These are phyloP conservation scores for Anaeromyces robustus DNA, from an alignment of 192 early-diverging fungal species.

Conservation along the genomic window DNA sequence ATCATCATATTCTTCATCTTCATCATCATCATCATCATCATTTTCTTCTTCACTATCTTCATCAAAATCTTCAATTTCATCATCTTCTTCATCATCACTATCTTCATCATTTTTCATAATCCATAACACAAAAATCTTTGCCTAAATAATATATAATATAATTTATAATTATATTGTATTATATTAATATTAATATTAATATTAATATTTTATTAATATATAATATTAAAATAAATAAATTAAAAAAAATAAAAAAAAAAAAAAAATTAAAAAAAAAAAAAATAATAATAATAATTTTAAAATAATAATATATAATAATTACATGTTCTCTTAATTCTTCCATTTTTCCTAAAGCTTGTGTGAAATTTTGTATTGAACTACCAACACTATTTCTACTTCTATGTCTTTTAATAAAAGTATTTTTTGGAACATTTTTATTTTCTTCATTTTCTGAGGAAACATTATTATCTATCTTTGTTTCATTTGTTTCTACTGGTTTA, in stretches of 20 bases:
- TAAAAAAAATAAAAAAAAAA: no score
- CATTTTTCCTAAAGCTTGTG: background rate
- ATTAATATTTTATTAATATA: no score
- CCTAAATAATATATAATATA: background rate
- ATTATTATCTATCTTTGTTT: background rate
- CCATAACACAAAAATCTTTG: background rate
- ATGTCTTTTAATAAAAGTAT: background rate
- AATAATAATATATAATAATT: no score
- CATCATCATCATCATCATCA: background rate
- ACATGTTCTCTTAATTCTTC: background rate
- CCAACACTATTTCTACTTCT: background rate
- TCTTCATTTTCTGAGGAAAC: background rate
- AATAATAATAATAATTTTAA: no score
- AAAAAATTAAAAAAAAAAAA: no score
- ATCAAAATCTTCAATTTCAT: no score
- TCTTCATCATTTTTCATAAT: background rate
- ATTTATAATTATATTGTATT: no score
- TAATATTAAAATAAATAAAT: no score
- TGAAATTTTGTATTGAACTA: background rate
- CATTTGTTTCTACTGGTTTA: background rate
- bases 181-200: no score
- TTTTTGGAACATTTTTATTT: background rate
- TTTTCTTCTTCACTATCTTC: background rate
- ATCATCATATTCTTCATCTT: background rate
- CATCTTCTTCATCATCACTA: background rate